Percentiles rank a stretch among this genome's conserved stretches.
Conservation (phyloP, 257 asterid species). For the Primulina eburnea region DNA sequence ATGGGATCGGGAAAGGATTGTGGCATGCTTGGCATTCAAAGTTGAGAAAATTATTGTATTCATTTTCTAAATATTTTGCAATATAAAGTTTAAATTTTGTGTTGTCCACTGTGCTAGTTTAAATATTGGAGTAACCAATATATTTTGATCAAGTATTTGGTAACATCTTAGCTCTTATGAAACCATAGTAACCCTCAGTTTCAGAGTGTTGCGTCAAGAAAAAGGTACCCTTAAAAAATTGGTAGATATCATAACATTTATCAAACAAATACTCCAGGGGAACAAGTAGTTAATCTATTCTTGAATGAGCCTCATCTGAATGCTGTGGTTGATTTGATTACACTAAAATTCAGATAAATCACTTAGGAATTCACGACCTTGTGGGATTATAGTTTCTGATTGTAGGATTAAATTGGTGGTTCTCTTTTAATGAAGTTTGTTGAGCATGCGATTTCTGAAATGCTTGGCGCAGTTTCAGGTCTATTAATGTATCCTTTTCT, state of each 20-base stretch:
- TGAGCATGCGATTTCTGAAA: neutral
- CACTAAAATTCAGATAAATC: neutral
- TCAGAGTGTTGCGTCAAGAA: neutral
- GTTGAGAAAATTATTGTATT: neutral
- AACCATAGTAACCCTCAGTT: too few species aligned
- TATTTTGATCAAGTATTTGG: neutral
- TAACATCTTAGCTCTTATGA: too few species aligned
- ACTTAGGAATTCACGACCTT: neutral
- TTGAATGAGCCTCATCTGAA: neutral
- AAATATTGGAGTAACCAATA: neutral
- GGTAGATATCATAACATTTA: neutral
- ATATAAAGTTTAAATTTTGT: neutral
- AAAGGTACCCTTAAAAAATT: too few species aligned
- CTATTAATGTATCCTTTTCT: neutral
- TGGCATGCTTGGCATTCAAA: neutral
- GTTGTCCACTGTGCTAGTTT: neutral
- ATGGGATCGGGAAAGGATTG: neutral
- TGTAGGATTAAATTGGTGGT: neutral
- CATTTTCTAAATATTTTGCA: neutral
- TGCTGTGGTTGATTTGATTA: neutral
- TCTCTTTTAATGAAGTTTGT: neutral
- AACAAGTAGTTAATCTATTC: neutral
- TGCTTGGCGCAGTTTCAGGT: neutral
- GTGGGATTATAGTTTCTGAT: neutral
- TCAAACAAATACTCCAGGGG: neutral